Percentiles rank a stretch among this genome's conserved stretches.
phyloP scores from a whole-genome alignment of 192 early-diverging fungal species.

The Fimicolochytrium jonesii region DNA sequence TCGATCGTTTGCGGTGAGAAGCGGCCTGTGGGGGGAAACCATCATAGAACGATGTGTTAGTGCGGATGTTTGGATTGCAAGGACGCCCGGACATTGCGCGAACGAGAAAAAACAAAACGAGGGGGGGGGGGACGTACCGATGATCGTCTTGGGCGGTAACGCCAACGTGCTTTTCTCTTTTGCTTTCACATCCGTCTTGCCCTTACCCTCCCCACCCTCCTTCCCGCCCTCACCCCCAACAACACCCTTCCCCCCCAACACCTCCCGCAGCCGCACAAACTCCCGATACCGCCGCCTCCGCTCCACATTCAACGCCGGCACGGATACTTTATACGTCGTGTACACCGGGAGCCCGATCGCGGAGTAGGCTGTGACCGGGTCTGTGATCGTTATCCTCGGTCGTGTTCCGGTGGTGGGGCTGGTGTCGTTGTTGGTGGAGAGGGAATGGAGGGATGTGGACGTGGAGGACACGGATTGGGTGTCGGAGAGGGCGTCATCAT shows the following conservation, averaged over 20 bases:
- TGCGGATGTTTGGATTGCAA: too few relatives aligned
- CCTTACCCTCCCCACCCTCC: not conserved
- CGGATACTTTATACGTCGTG: not conserved
- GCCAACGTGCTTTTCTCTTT: not conserved
- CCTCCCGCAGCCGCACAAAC: slow-evolving; percentile 1
- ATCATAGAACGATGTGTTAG: too few relatives aligned
- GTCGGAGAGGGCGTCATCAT: not conserved
- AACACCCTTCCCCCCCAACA: not conserved
- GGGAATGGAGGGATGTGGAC: not conserved
- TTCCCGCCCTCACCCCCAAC: not conserved
- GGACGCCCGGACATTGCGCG: too few relatives aligned
- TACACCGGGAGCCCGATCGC: not conserved
- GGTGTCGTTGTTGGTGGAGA: not conserved
- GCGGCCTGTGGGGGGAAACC: not conserved
- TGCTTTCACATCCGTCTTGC: not conserved
- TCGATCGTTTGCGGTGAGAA: not conserved
- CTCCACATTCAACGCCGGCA: not conserved
- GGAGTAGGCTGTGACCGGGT: not conserved
- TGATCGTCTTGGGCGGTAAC: slow-evolving; percentile 1
- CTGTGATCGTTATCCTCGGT: not conserved
- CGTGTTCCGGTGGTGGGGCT: too few relatives aligned
- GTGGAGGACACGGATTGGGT: not conserved
- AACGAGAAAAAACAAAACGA: not conserved
- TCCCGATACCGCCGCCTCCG: not conserved
- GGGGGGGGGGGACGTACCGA: not conserved